Evolutionary conservation across 352 stramenopile genomes (phyloP).

Genomic region (Globisporangium lucens): DNA sequence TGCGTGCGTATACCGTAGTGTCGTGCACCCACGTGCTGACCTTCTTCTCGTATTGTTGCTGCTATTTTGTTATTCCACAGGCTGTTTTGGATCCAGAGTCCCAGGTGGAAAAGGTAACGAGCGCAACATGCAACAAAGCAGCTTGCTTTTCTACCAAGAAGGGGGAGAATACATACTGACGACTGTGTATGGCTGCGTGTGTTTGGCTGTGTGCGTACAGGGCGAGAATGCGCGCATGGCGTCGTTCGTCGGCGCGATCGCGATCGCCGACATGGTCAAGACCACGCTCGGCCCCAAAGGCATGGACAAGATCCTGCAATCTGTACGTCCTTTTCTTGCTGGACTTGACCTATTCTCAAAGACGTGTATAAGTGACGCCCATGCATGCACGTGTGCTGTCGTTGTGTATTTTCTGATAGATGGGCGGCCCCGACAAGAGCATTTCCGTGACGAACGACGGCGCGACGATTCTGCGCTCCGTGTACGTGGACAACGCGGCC

Average conservation of each 20-base stretch:
- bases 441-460: slow-evolving; percentile 99
- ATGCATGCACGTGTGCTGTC: too few species aligned
- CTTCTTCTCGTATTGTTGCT: neutral
- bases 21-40: neutral
- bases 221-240: slow-evolving; percentile 98
- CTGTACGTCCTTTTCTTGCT: slow-evolving; percentile 34
- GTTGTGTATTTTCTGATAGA: slow-evolving; percentile 25
- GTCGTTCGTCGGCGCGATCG: slow-evolving; percentile 99
- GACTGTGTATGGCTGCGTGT: neutral
- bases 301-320: slow-evolving; percentile 99
- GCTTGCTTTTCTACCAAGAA: neutral
- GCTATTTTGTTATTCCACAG: slow-evolving; percentile 19
- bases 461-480: slow-evolving; percentile 96
- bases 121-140: neutral
- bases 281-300: slow-evolving; percentile 99
- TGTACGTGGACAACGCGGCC: slow-evolving; percentile 98
- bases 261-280: slow-evolving; percentile 99
- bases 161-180: neutral
- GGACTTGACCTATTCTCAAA: neutral
- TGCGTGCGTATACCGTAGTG: neutral
- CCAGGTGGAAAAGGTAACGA: slow-evolving; percentile 70
- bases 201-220: slow-evolving; percentile 29
- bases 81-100: slow-evolving; percentile 76
- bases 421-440: slow-evolving; percentile 78
- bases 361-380: too few species aligned